Conservation (phyloP, 2,329 filamentous ascomycete species). For the Colletotrichum phormii region DNA sequence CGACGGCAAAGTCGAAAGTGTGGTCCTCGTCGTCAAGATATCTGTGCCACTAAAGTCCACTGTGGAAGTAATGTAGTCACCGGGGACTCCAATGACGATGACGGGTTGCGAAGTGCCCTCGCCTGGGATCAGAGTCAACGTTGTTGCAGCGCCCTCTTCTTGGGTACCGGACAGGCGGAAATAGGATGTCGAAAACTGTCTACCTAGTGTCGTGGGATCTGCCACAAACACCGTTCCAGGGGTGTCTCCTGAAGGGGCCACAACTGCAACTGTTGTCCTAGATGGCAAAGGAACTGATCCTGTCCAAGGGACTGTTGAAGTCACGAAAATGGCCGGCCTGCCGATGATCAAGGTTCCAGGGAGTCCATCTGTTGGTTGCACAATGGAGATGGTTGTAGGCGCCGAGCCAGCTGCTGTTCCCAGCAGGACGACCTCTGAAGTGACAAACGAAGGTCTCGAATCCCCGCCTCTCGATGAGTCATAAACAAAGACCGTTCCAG, state of each 20-base stretch:
- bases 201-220: constrained; percentile 20
- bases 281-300: not conserved
- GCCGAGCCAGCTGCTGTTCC: not conserved
- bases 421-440: constrained; percentile 6
- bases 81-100: constrained; percentile 1
- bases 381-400: constrained; percentile 6
- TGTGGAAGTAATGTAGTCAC: not conserved
- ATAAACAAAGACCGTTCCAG: constrained; percentile 8
- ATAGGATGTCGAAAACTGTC: not conserved
- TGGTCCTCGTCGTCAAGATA: not conserved
- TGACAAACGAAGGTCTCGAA: not conserved
- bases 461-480: not conserved
- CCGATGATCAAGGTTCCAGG: constrained; percentile 33
- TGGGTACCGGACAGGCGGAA: not conserved
- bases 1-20: constrained; percentile 3
- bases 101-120: not conserved
- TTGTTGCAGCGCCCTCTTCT: not conserved
- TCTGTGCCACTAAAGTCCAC: not conserved
- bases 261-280: constrained; percentile 7
- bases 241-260: constrained; percentile 1
- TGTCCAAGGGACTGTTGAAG: constrained; percentile 25
- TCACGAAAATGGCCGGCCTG: constrained; percentile 24
- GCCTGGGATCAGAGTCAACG: not conserved
- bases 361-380: constrained; percentile 8
- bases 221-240: constrained; percentile 32